These are phyloP conservation scores for Apophysomyces trapeziformis DNA, from an alignment of 371 early-diverging fungal species.

Conservation along the genomic window DNA sequence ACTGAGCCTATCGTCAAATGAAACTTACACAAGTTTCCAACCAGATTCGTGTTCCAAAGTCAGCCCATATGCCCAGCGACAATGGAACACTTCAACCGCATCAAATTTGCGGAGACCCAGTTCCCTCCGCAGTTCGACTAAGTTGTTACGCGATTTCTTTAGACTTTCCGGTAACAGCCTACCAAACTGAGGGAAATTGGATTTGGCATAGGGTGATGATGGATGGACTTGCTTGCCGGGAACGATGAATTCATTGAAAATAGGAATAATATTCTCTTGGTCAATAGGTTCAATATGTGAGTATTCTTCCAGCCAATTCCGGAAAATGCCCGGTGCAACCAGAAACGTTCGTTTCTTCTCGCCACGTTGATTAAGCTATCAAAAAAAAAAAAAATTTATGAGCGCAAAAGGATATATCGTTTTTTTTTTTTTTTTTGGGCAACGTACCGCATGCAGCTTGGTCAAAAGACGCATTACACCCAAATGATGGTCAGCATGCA, in stretches of 20 bases:
- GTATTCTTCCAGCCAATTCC: conserved; percentile 74
- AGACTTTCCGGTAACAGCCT: no score
- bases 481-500: conserved; percentile 99
- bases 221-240: background rate
- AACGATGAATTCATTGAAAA: background rate
- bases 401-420: background rate
- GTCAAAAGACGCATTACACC: conserved; percentile 82
- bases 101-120: conserved; percentile 58
- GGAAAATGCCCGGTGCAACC: conserved; percentile 68
- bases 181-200: no score
- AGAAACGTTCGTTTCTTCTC: conserved; percentile 1
- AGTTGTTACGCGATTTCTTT: conserved; percentile 15
- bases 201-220: no score
- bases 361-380: conserved; percentile 1
- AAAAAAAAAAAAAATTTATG: background rate
- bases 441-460: conserved; percentile 61
- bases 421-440: background rate
- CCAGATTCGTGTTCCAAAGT: conserved; percentile 67
- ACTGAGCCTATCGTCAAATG: background rate
- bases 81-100: conserved; percentile 82
- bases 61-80: conserved; percentile 80
- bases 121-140: conserved; percentile 36
- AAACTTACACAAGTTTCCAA: conserved; percentile 67
- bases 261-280: background rate
- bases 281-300: conserved; percentile 68